Conservation (phyloP, 352 stramenopile genomes). For the Phytopythium chamaehyphon region DNA sequence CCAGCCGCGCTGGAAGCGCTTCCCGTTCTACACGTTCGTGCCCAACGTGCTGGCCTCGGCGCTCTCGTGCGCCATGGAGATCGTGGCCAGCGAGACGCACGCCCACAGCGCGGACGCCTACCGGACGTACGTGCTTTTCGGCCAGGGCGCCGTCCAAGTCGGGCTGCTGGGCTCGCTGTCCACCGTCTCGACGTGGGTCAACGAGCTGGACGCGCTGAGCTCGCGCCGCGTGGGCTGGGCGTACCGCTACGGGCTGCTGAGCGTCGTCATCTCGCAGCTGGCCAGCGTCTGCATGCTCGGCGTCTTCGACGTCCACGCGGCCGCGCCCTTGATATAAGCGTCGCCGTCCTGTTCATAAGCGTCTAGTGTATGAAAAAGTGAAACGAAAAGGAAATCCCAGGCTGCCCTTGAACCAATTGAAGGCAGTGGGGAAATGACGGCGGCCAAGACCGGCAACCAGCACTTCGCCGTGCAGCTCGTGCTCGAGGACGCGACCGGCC, state of each 20-base stretch:
- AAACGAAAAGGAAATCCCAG: not conserved
- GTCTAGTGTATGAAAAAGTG: too few species aligned
- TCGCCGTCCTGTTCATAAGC: not conserved
- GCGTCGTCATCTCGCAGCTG: constrained; percentile 45
- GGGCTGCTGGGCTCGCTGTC: constrained; percentile 66
- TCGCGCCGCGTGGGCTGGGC: constrained; percentile 40
- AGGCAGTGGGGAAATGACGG: not conserved
- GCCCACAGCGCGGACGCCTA: constrained; percentile 22
- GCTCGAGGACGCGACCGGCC: constrained; percentile 10
- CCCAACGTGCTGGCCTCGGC: constrained; percentile 53
- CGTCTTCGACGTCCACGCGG: constrained; percentile 38
- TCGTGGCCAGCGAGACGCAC: constrained; percentile 31
- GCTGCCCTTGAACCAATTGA: not conserved
- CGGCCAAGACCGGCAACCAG: not conserved
- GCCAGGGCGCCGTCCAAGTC: constrained; percentile 38
- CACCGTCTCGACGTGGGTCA: constrained; percentile 65
- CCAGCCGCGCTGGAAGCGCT: constrained; percentile 39
- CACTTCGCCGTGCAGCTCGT: constrained; percentile 31
- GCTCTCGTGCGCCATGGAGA: constrained; percentile 38
- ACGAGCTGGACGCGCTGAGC: constrained; percentile 49
- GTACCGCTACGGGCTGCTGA: constrained; percentile 49
- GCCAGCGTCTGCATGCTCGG: constrained; percentile 55
- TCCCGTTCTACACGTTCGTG: constrained; percentile 64
- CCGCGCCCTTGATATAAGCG: constrained; percentile 23
- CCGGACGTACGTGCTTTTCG: constrained; percentile 38